Conservation (phyloP, 2,329 filamentous ascomycete genomes). For the Cercospora zeina region DNA sequence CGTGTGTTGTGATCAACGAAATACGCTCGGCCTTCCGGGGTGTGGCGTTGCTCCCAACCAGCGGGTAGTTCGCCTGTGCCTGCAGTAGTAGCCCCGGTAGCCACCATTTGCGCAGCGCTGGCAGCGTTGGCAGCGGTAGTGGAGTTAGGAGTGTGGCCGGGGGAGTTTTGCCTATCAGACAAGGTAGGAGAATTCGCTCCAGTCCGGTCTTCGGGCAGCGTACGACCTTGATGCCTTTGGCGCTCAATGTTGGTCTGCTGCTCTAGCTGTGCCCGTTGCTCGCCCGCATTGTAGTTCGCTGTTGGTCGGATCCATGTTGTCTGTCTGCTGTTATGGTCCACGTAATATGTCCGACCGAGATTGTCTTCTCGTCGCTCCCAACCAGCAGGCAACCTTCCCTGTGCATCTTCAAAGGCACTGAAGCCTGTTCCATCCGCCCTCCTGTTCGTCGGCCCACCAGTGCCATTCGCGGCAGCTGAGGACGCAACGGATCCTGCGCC, state of each 20-base stretch:
- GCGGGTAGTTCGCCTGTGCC: constrained; percentile 92
- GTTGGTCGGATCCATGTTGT: constrained; percentile 95
- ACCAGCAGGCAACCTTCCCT: constrained; percentile 84
- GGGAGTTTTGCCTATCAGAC: constrained; percentile 43
- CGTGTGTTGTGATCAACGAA: constrained; percentile 98
- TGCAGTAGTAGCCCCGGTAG: constrained; percentile 89
- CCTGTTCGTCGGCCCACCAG: constrained; percentile 37
- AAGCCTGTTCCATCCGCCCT: constrained; percentile 54
- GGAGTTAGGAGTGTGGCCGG: constrained; percentile 41
- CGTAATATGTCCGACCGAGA: constrained; percentile 92
- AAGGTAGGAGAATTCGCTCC: constrained; percentile 87
- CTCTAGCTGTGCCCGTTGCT: constrained; percentile 77
- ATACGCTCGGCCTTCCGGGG: constrained; percentile 90
- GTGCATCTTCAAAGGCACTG: constrained; percentile 94
- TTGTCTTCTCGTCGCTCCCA: constrained; percentile 98
- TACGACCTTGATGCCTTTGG: constrained; percentile 90
- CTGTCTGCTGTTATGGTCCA: constrained; percentile 94
- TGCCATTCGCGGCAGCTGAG: constrained; percentile 14
- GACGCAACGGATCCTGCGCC: constrained; percentile 18
- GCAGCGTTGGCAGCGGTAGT: constrained; percentile 42
- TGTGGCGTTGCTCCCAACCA: constrained; percentile 95
- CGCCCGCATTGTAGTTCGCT: constrained; percentile 71
- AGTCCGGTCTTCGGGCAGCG: constrained; percentile 91
- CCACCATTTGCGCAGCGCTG: constrained; percentile 79
- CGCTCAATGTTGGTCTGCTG: constrained; percentile 91